Evolutionary conservation across 306 rosid species (phyloP), one percentile per base, ranked within the genome.

Genomic region (Astragalus membranaceus): DNA sequence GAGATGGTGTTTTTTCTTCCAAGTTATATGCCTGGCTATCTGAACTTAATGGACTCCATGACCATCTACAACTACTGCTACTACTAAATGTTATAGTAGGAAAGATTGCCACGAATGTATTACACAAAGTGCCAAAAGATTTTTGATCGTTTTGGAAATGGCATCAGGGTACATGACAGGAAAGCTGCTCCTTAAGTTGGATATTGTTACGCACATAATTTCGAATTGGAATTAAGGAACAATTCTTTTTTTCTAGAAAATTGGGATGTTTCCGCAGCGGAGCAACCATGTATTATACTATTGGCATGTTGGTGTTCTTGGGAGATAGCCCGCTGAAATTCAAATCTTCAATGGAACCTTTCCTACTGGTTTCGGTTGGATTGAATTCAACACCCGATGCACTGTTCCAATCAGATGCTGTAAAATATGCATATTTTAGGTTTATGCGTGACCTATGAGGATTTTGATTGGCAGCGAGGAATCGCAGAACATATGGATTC

Each of bases 401-500:
- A 54, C 8, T 71, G 52, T 75, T 79, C 66, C 81, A 59, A 47
- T 79, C 83, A 20, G 86, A 82, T 61, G 62, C 76, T 32, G 76
- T 73, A 82, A 82, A 82, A 75, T 66, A 52, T 66, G 79, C 79
- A 44, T 75, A 78, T 20, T 66, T 82, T 60, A 83, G 86, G 56
- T 63, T 82, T 58, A 44, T 79, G 76, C 83, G 83, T 6, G 86
- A 82, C 65, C 86, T 82, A 13, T 72, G 83, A 47, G 86, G 86
- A 20, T 70, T 82, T 58, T 73, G 81, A 13, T 70, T 82, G 83
- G 83, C 86, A 14, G 66, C 81, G 17, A 82, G 79, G 62, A 75
- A 83, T 76, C 96, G 91, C 53, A 89, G 94, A 80, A 70, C 94
- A 0, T 89, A 81, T 61, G 96, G 94, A 12, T 80, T 92, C 79